These are phyloP conservation scores for Macadamia tetraphylla DNA, from an alignment of 164 flowering plant species.

Conservation along the genomic window DNA sequence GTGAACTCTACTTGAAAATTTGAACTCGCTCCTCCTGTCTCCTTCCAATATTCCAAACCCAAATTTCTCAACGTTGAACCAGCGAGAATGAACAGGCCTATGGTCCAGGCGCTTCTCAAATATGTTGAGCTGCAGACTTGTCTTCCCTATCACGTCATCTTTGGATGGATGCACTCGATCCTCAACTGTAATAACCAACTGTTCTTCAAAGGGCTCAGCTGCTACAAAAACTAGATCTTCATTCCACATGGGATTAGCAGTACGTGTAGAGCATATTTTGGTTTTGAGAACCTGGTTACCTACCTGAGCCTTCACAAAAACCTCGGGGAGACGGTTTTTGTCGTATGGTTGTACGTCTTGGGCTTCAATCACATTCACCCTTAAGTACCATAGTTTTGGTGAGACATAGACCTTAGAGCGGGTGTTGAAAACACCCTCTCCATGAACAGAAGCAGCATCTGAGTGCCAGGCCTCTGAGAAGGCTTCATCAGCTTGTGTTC, in stretches of 20 bases:
- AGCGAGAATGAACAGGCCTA: conserved; percentile 30
- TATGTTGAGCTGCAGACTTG: conserved; percentile 21
- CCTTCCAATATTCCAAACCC: conserved; percentile 32
- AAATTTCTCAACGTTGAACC: conserved; percentile 42
- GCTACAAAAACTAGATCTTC: conserved; percentile 42
- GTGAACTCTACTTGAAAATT: conserved; percentile 38
- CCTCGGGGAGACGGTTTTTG: conserved; percentile 29
- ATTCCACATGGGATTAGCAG: conserved; percentile 38
- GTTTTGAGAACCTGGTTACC: conserved; percentile 37
- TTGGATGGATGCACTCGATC: conserved; percentile 31
- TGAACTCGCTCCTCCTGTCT: conserved; percentile 36
- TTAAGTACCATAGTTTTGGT: conserved; percentile 42
- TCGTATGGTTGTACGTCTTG: conserved; percentile 39
- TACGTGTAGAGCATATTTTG: conserved; percentile 21
- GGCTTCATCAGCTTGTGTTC: conserved; percentile 50
- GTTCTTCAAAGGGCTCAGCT: conserved; percentile 47
- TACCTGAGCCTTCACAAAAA: conserved; percentile 32
- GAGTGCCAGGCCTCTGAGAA: conserved; percentile 46
- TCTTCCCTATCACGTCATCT: conserved; percentile 35
- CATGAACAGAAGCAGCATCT: conserved; percentile 35
- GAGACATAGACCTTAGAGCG: conserved; percentile 48
- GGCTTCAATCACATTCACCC: conserved; percentile 43
- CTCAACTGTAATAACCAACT: conserved; percentile 30
- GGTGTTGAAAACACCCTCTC: conserved; percentile 30
- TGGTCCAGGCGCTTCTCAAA: conserved; percentile 36